Evolutionary conservation across 192 early-diverging fungal species (phyloP), one percentile per base, ranked within the genome.

Genomic region (Diversispora epigaea): DNA sequence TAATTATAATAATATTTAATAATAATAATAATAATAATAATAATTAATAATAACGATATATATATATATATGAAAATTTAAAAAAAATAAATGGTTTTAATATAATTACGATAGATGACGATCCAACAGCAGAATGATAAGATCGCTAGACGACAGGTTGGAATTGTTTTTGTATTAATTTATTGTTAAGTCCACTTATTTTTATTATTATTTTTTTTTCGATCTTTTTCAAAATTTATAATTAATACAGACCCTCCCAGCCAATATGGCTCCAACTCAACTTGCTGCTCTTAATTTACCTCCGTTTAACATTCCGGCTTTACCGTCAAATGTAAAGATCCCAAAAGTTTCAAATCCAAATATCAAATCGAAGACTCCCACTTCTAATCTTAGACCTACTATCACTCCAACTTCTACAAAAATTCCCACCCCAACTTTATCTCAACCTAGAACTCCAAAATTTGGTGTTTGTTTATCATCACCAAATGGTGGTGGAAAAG

Each of bases 341-440:
- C 73, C 73, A 11, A 75, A 22, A 75, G 6, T 5, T 21, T 50
- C 32, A 4, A 47, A 75, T 54, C 32, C 62, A 21, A 39, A 65
- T 21, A 15, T 50, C 4, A 52, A 32, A 32, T 64, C 58, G 46
- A 72, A 52, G 60, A 72, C 70, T 46, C 70, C 70, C 1, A 72
- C 70, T 46, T 58, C 43, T 9, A 19, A 15, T 44, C 57, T 57
- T 6, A 71, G 55, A 9, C 44, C 57, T 41, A 32, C 54, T 8
- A 46, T 54, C 12, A 71, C 69, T 4, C 69, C 69, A 44, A 71
- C 69, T 21, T 54, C 14, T 46, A 62, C 73, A 65, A 75, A 75
- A 65, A 41, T 75, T 15, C 73, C 73, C 22, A 75, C 73, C 14
- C 73, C 73, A 46, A 73, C 71, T 21, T 43, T 55, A 25, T 62